These are phyloP conservation scores for Tetrapisispora fleetii DNA, from an alignment of 805 yeast genomes.

Conservation along the genomic window DNA sequence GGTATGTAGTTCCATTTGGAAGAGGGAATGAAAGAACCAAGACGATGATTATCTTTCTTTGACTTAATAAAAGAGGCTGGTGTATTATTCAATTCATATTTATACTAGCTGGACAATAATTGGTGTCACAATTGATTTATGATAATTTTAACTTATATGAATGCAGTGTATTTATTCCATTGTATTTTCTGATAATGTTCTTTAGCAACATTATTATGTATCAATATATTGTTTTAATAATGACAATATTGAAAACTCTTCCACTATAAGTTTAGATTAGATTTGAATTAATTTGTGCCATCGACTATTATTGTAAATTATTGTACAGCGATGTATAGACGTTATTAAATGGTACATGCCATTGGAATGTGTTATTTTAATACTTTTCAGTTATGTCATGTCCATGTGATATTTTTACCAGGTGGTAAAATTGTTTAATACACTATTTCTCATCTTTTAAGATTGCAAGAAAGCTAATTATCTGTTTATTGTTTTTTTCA, in stretches of 20 bases:
- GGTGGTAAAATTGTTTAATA: constrained; percentile 1
- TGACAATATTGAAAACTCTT: not conserved
- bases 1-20: constrained; percentile 54
- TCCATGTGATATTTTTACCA: not conserved
- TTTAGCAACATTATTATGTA: not conserved
- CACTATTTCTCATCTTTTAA: not conserved
- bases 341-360: no score
- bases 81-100: constrained; percentile 1
- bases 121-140: not conserved
- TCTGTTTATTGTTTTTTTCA: not conserved
- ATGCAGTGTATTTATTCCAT: no score
- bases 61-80: not conserved
- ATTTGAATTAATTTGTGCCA: not conserved
- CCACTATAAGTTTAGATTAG: not conserved
- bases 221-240: not conserved
- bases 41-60: constrained; percentile 13
- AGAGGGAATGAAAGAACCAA: constrained; percentile 36
- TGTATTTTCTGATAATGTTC: no score
- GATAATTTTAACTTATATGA: not conserved
- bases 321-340: no score
- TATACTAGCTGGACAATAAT: not conserved
- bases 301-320: no score
- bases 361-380: no score
- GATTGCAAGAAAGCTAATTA: constrained; percentile 1
- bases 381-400: not conserved